Base-by-base conservation (phyloP, 371 early-diverging fungal genomes). In the Massospora cicadina region DNA sequence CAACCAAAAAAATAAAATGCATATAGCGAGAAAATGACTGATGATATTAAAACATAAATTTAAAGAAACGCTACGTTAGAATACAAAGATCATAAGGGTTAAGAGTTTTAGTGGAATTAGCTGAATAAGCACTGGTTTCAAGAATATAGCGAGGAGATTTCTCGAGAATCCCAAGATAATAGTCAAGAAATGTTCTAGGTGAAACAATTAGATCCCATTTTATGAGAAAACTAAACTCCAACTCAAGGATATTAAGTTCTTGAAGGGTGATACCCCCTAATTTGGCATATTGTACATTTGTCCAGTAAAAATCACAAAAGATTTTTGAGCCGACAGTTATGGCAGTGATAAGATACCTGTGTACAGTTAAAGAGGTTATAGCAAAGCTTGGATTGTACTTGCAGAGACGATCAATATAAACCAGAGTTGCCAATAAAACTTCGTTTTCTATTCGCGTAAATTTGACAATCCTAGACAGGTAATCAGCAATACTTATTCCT, bases 271-370 rank as follows among this genome's bases (percentile, higher is more conserved):
- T 78, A 7, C 98, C 98, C 21, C 98, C 98, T 23, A 98, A 94
- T 70, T 85, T 87, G 21, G 93, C 92, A 71, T 93, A 91, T 68
- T 89, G 87, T 2, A 84, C 76, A 70, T 90, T 90, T 59, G 90
- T 89, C 68, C 88, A 87, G 65, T 91, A 90, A 21, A 82, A 82
- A 69, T 90, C 90, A 67, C 88, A 89, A 56, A 90, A 67, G 0
- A 87, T 87, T 72, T 98, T 98, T 59, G 89, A 83, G 1, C 90
- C 88, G 23, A 90, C 83, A 0, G 92, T 92, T 10, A 92, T 80
- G 3, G 93, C 92, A 0, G 97, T 81, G 17, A 95, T 96, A 12
- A 98, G 79, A 76, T 96, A 95, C 58, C 97, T 85, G 73, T 95
- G 96, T 7, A 87, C 87, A 0, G 96, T 95, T 29, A 95, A 74